A percentile compares a stretch with the other conserved stretches of the same genome.
Conservation (phyloP, 2,329 filamentous ascomycete genomes). For the Pestalotiopsis sp. region DNA sequence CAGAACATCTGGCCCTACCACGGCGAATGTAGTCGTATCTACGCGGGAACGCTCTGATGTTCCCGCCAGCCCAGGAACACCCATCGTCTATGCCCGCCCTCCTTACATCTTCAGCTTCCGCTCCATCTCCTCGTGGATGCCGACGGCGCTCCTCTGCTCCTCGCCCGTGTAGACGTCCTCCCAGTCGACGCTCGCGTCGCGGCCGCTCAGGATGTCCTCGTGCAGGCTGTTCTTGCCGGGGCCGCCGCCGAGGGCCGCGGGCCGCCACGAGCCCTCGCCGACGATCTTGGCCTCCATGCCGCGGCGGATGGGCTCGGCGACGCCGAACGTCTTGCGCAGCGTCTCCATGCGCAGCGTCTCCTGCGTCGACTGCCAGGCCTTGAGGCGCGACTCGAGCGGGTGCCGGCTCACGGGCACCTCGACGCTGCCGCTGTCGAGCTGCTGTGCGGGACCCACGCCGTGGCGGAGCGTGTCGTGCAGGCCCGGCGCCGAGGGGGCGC, state of each 20-base stretch:
- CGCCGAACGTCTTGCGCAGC: constrained; percentile 84
- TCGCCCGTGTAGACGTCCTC: constrained; percentile 90
- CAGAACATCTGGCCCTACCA: background rate
- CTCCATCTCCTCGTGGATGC: constrained; percentile 94
- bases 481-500: constrained; percentile 88
- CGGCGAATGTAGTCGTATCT: background rate
- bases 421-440: constrained; percentile 28
- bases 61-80: background rate
- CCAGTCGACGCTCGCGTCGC: constrained; percentile 81
- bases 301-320: constrained; percentile 88
- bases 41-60: background rate
- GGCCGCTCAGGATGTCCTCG: constrained; percentile 83
- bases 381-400: constrained; percentile 88
- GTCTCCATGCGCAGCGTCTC: constrained; percentile 85
- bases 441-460: constrained; percentile 64
- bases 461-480: constrained; percentile 91
- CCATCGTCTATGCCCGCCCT: constrained; percentile 20
- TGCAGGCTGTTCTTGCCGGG: constrained; percentile 67
- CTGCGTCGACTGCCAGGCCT: constrained; percentile 88
- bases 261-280: constrained; percentile 77
- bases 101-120: constrained; percentile 78
- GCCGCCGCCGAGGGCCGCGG: constrained; percentile 66
- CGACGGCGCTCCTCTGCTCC: constrained; percentile 69
- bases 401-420: constrained; percentile 68
- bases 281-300: constrained; percentile 96